Conservation (phyloP, 768 basidiomycete genomes). For the Glaciozyma martinii region DNA sequence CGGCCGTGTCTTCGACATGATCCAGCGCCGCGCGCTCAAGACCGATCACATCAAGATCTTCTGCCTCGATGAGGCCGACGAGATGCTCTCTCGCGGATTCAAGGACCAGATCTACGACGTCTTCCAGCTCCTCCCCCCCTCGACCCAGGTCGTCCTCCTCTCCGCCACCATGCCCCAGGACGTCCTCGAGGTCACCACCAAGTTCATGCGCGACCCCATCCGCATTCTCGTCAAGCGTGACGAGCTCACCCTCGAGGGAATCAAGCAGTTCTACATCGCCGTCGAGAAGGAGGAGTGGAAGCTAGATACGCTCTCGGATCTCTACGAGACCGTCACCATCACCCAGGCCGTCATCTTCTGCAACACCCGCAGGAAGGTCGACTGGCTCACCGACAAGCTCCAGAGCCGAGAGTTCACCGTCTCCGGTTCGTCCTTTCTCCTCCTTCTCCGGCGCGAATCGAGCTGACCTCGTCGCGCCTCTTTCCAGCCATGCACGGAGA, state of each 20-base stretch:
- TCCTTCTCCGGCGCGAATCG: neutral
- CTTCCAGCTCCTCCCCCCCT: conserved; percentile 92
- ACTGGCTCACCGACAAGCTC: conserved; percentile 98
- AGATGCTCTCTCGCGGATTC: conserved; percentile 97
- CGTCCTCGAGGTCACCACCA: conserved; percentile 95
- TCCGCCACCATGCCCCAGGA: conserved; percentile 97
- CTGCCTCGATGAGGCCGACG: conserved; percentile 98
- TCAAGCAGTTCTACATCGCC: conserved; percentile 63
- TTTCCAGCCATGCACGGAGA: conserved; percentile 66
- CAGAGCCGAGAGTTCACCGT: conserved; percentile 93
- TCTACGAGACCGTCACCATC: conserved; percentile 97
- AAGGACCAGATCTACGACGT: conserved; percentile 99
- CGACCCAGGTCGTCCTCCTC: conserved; percentile 92
- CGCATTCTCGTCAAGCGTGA: conserved; percentile 97
- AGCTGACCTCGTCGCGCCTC: neutral
- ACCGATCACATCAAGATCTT: conserved; percentile 85
- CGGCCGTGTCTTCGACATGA: conserved; percentile 94
- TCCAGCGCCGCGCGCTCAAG: conserved; percentile 80
- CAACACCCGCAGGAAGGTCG: conserved; percentile 94
- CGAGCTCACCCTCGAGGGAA: conserved; percentile 89
- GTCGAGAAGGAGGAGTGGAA: conserved; percentile 99
- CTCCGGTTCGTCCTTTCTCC: conserved; percentile 34
- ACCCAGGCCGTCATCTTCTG: conserved; percentile 99
- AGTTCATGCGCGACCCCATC: conserved; percentile 97
- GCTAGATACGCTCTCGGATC: conserved; percentile 94